Conservation (phyloP, 371 early-diverging fungal species). For the Mucor racemosus region DNA sequence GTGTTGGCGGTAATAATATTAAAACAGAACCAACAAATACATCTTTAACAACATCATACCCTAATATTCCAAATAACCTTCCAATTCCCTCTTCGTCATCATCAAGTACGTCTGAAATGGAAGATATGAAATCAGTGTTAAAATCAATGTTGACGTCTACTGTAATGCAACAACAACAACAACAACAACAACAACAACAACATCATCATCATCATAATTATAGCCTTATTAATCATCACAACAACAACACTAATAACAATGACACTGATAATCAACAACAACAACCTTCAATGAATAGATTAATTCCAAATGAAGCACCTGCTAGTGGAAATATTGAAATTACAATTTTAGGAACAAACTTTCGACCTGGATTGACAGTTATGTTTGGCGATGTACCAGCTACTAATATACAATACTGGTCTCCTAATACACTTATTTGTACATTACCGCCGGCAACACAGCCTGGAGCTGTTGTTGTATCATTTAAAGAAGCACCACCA, state of each 20-base stretch:
- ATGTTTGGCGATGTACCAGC: slow-evolving; percentile 67
- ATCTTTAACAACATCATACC: not conserved
- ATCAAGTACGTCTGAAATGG: slow-evolving; percentile 2
- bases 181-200: slow-evolving; percentile 11
- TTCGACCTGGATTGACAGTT: slow-evolving; percentile 68
- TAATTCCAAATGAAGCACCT: slow-evolving; percentile 82
- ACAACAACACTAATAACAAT: not conserved
- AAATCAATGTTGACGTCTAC: slow-evolving; percentile 8
- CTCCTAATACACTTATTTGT: slow-evolving; percentile 79
- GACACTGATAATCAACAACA: not conserved
- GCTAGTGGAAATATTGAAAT: slow-evolving; percentile 85
- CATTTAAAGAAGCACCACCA: slow-evolving; percentile 67
- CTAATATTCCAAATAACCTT: not conserved
- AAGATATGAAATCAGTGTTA: slow-evolving; percentile 5
- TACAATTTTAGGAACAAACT: slow-evolving; percentile 80
- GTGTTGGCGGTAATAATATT: slow-evolving; percentile 1
- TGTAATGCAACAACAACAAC: slow-evolving; percentile 9
- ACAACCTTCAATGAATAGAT: slow-evolving; percentile 48
- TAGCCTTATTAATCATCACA: not conserved
- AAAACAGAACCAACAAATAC: slow-evolving; percentile 7
- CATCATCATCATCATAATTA: too few relatives aligned
- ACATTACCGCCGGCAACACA: slow-evolving; percentile 77
- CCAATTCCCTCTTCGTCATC: slow-evolving; percentile 4
- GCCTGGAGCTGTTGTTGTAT: slow-evolving; percentile 81
- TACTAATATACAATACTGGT: slow-evolving; percentile 71